These are phyloP conservation scores for Eragrostis tef DNA, from an alignment of 202 grass and related monocot genomes.

Conservation along the genomic window DNA sequence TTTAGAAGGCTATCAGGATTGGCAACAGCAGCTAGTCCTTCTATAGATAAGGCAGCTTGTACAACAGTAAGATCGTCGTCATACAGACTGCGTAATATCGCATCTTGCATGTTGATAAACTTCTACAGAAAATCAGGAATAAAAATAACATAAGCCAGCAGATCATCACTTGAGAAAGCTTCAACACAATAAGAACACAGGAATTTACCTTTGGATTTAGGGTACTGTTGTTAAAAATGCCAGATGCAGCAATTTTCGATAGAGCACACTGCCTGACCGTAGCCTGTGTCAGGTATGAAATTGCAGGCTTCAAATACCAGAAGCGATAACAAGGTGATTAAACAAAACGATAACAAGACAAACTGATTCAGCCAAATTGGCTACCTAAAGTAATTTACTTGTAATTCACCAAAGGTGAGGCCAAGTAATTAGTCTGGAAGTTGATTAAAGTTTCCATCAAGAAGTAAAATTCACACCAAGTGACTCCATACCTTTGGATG, in stretches of 20 bases:
- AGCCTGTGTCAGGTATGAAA: slow-evolving; percentile 56
- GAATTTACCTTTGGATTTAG: slow-evolving; percentile 63
- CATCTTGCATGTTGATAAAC: slow-evolving; percentile 70
- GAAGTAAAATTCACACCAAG: slow-evolving; percentile 26
- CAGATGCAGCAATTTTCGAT: slow-evolving; percentile 71
- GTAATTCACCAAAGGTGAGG: slow-evolving; percentile 31
- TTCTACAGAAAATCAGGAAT: slow-evolving; percentile 58
- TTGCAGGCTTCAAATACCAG: slow-evolving; percentile 1
- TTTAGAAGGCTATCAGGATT: slow-evolving; percentile 64
- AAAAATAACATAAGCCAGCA: slow-evolving; percentile 38
- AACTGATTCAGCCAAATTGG: slow-evolving; percentile 31
- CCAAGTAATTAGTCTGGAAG: slow-evolving; percentile 6
- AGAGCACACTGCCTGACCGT: slow-evolving; percentile 68
- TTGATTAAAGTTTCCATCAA: not conserved
- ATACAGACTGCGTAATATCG: slow-evolving; percentile 68
- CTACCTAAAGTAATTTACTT: slow-evolving; percentile 23
- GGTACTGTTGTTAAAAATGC: slow-evolving; percentile 54
- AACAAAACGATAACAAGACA: slow-evolving; percentile 32
- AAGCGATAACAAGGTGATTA: slow-evolving; percentile 25
- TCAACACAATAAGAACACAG: slow-evolving; percentile 30
- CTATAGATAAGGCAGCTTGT: slow-evolving; percentile 86
- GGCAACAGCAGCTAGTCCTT: slow-evolving; percentile 65
- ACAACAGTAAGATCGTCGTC: slow-evolving; percentile 91
- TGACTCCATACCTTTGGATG: slow-evolving; percentile 71
- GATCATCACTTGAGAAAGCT: slow-evolving; percentile 24